These are phyloP conservation scores for Russula sp. DNA, from an alignment of 768 basidiomycete genomes.

Conservation along the genomic window DNA sequence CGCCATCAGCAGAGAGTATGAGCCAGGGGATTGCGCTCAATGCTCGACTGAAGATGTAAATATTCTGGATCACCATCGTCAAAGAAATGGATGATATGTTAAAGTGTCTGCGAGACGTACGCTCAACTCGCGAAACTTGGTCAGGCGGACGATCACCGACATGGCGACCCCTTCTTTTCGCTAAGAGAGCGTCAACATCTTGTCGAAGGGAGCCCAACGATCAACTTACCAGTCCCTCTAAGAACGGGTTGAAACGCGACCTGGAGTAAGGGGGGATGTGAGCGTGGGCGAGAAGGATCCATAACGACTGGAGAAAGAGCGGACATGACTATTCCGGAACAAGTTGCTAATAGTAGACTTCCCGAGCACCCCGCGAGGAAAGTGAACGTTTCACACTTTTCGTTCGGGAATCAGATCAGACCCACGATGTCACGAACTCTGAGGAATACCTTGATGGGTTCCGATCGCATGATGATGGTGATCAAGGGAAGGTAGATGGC, in stretches of 20 bases:
- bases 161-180: conserved; percentile 53
- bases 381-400: conserved; percentile 66
- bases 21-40: conserved; percentile 57
- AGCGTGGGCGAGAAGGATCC: no score
- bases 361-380: conserved; percentile 57
- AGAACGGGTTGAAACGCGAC: not conserved
- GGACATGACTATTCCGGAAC: conserved; percentile 64
- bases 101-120: no score
- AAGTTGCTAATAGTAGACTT: conserved; percentile 59
- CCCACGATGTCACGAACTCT: no score
- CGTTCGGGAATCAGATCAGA: conserved; percentile 15
- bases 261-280: no score
- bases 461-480: conserved; percentile 50
- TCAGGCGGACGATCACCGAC: conserved; percentile 56
- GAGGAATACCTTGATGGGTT: conserved; percentile 49
- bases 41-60: conserved; percentile 63
- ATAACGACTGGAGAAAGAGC: conserved; percentile 23
- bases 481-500: conserved; percentile 62
- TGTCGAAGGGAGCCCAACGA: no score
- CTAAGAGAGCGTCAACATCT: conserved; percentile 29
- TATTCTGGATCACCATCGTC: conserved; percentile 47
- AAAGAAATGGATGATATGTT: no score
- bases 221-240: no score
- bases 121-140: conserved; percentile 72
- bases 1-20: conserved; percentile 63